Evolutionary conservation across 192 early-diverging fungal species (phyloP), one percentile per base, ranked within the genome.

Genomic region (Spizellomyces punctatus): DNA sequence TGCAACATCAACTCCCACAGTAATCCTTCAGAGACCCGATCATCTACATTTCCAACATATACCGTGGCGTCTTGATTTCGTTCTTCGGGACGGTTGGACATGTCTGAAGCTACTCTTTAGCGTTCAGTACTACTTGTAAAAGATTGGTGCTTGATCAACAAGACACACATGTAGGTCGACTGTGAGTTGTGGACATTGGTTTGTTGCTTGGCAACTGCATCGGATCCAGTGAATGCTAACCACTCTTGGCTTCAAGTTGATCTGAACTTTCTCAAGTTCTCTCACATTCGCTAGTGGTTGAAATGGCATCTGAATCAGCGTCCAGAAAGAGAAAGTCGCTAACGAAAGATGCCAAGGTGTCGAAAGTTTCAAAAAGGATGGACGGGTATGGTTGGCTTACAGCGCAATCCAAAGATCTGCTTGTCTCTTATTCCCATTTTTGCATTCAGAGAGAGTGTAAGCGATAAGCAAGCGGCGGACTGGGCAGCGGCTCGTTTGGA

Each of bases 1-100:
- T 99, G 98, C 59, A 98, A 89, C 93, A 99, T 95, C 74, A 99
- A 86, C 75, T 99, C 98, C 96, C 96, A 99, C 42, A 99, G 79
- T 57, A 99, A 78, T 19, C 91, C 87, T 66, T 99, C 98, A 5
- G 94, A 92, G 46, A 91, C 93, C 27, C 94, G 85, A 61, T 96
- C 95, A 77, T 98, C 96, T 63, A 99, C 86, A 79, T 99, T 99
- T 63, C 96, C 97, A 69, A 98, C 91, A 74, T 99, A 99, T 42
- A 96, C 88, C 16, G 97, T 95, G 21, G 96, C 96, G 69, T 98
- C 95, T 78, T 99, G 97, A 81, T 99, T 99, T 58, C 95, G 87
- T 78, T 97, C 95, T 64, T 86, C 75, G 22, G 67, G 58, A 27
- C 72, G 65, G 60, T 66, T 74, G 10, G 72, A 19, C 72, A 73